These are phyloP conservation scores for Entoloma clypeatum DNA, from an alignment of 1,284 basidiomycete species.

Conservation along the genomic window DNA sequence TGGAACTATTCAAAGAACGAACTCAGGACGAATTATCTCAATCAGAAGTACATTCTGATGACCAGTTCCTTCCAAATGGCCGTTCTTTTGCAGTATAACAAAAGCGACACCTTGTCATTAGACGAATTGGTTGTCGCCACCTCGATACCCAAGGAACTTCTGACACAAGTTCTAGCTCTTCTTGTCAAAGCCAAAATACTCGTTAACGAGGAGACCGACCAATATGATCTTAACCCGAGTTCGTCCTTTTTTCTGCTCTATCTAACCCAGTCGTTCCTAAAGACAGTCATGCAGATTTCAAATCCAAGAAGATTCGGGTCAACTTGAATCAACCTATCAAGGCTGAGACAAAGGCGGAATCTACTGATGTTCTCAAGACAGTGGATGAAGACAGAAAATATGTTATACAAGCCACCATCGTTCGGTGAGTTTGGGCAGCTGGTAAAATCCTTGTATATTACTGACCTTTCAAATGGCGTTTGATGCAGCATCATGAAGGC, in stretches of 20 bases:
- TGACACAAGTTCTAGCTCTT: constrained; percentile 73
- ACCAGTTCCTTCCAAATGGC: constrained; percentile 88
- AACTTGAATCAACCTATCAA: constrained; percentile 93
- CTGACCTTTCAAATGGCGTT: constrained; percentile 7
- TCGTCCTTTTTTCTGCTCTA: constrained; percentile 21
- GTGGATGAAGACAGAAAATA: constrained; percentile 98
- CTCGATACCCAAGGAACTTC: constrained; percentile 66
- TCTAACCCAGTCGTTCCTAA: constrained; percentile 1
- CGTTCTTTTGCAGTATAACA: constrained; percentile 87
- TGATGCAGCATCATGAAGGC: constrained; percentile 95
- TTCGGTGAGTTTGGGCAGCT: constrained; percentile 56
- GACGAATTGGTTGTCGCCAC: constrained; percentile 77
- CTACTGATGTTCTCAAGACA: constrained; percentile 88
- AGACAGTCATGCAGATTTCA: constrained; percentile 67
- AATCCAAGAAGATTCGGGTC: constrained; percentile 95
- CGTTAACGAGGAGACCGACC: constrained; percentile 71
- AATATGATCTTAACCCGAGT: constrained; percentile 86
- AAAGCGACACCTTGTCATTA: constrained; percentile 71
- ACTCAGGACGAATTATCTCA: constrained; percentile 80
- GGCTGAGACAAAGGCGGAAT: constrained; percentile 90
- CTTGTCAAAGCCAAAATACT: constrained; percentile 84
- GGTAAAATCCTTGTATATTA: background rate
- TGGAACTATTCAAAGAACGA: constrained; percentile 96
- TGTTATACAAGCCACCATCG: constrained; percentile 95
- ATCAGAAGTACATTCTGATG: constrained; percentile 90